Evolutionary conservation across 169 alveolate species (phyloP), one percentile per base, ranked within the genome.

Genomic region (Cyclospora cayetanensis): DNA sequence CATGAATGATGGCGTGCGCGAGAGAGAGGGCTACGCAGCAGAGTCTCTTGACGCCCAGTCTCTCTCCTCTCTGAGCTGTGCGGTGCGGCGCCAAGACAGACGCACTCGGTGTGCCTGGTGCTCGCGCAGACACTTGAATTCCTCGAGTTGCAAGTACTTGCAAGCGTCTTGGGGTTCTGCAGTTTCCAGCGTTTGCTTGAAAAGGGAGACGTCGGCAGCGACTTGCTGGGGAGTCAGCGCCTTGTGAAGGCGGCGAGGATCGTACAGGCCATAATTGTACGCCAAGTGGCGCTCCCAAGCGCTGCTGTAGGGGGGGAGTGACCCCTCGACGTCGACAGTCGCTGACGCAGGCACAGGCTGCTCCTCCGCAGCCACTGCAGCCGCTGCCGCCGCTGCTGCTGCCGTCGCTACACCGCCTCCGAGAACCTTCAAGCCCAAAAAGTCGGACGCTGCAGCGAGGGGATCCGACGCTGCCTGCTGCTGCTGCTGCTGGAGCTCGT

Each of bases 81-180:
- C n/a, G n/a, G n/a, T n/a, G n/a, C n/a, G n/a, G n/a, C n/a, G n/a
- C n/a, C n/a, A n/a, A n/a, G n/a, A n/a, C n/a, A n/a, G 41, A 77
- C 90, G 35, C 90, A 94, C 96, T 42, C 35, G 12, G 37, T 63
- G 86, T 15, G 93, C 94, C 66, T 95, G 95, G 85, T 95, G 92
- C 31, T 93, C 82, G 80, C 91, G 77, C 42, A 96, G 93, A 68
- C 98, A 96, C 90, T 94, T 93, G 82, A 93, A 95, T 86, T 96
- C 97, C 87, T 95, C 95, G 43, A 96, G 88, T 65, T 92, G 92
- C 37, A 96, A 95, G 42, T 95, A 95, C 37, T 93, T 95, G 80
- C 98, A 96, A 37, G 98, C 95, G 68, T 96, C 96, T 53, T 94
- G 94, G 46, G 98, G 97, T 92, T 96, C 95, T 79, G 95, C 97